A percentile compares a stretch with the other conserved stretches of the same genome.
phyloP scores from a whole-genome alignment of 441 rosid species.

The Gossypium gossypioides region DNA sequence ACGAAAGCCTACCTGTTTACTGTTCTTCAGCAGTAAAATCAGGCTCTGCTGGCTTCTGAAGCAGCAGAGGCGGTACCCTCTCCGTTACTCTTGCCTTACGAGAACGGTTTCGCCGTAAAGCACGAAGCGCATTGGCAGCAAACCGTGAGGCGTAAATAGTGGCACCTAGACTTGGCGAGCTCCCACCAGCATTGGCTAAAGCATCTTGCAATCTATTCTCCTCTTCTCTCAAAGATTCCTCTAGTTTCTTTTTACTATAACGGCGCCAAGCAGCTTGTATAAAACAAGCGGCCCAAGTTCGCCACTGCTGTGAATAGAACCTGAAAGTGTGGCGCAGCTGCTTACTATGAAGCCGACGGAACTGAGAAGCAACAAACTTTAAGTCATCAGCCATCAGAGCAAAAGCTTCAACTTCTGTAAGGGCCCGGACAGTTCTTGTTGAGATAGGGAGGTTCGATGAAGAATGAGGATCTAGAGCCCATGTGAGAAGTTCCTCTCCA shows the following conservation, averaged over 20 bases:
- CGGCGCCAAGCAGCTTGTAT: constrained; percentile 84
- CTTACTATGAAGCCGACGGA: constrained; percentile 75
- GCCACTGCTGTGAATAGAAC: constrained; percentile 74
- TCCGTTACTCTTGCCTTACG: constrained; percentile 42
- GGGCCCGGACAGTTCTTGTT: constrained; percentile 54
- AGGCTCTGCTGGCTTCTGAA: constrained; percentile 77
- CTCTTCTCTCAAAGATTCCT: constrained; percentile 51
- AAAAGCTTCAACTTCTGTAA: constrained; percentile 68
- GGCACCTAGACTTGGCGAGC: constrained; percentile 64
- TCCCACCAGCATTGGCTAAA: constrained; percentile 48
- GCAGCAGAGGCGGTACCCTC: constrained; percentile 49
- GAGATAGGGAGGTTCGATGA: constrained; percentile 62
- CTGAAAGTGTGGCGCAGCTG: constrained; percentile 68
- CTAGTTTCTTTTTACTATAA: constrained; percentile 51
- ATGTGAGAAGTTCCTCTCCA: constrained; percentile 76
- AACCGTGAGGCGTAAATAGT: constrained; percentile 68
- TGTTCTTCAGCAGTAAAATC: constrained; percentile 57
- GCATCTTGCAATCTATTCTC: constrained; percentile 69
- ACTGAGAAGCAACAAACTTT: constrained; percentile 63
- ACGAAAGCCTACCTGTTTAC: constrained; percentile 10
- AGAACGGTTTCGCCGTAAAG: constrained; percentile 33
- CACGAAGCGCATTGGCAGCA: constrained; percentile 58
- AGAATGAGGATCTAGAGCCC: constrained; percentile 67
- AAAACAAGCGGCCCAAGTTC: constrained; percentile 87
- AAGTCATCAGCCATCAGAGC: constrained; percentile 64